phyloP scores from a whole-genome alignment of 176 grass and related monocot genomes.

The Oryza meridionalis region DNA sequence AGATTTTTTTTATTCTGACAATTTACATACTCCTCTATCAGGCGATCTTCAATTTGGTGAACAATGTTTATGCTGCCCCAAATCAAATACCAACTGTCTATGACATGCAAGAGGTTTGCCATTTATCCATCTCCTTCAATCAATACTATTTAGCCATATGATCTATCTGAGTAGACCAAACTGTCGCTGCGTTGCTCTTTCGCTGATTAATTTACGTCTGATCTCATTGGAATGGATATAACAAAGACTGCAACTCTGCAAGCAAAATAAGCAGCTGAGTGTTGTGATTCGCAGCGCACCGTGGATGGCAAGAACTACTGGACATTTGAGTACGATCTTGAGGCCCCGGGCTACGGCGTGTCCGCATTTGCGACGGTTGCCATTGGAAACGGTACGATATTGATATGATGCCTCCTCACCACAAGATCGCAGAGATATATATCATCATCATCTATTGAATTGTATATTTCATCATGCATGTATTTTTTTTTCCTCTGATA shows the following conservation, averaged over 20 bases:
- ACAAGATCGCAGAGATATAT: background rate
- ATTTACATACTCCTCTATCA: conserved; percentile 30
- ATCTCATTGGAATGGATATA: background rate
- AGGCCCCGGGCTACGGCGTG: conserved; percentile 62
- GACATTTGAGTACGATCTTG: conserved; percentile 95
- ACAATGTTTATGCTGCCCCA: conserved; percentile 84
- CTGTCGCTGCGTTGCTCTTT: background rate
- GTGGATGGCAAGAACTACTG: conserved; percentile 96
- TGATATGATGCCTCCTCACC: no score
- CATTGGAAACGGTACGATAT: conserved; percentile 70
- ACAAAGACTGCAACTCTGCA: background rate
- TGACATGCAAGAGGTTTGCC: conserved; percentile 82
- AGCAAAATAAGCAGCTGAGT: background rate
- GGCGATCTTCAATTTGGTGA: conserved; percentile 89
- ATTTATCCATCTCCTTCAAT: background rate
- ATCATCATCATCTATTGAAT: no score
- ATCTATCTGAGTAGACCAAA: background rate
- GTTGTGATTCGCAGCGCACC: conserved; percentile 55
- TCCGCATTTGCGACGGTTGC: conserved; percentile 86
- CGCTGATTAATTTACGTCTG: background rate
- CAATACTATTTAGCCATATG: background rate
- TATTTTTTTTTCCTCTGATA: background rate
- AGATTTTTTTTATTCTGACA: background rate
- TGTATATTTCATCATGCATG: no score
- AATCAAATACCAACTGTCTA: conserved; percentile 75